Percentiles rank a stretch among this genome's conserved stretches.
Conservation (phyloP, 495 filamentous ascomycete genomes). For the Xylaria castorea region DNA sequence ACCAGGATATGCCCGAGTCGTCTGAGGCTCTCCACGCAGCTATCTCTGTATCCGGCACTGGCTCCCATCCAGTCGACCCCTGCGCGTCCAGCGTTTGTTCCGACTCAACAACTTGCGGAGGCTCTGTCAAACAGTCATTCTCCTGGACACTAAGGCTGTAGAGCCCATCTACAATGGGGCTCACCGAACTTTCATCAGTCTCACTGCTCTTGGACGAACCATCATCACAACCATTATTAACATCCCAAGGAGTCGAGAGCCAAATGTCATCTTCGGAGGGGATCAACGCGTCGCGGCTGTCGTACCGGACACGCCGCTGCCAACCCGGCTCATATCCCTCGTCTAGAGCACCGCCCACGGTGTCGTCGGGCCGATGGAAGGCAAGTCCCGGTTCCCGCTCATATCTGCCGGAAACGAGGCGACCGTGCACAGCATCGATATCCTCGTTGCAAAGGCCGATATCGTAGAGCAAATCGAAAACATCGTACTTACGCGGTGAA, state of each 20-base stretch:
- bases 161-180: not conserved
- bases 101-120: not conserved
- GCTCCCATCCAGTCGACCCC: too few relatives aligned
- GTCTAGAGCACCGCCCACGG: not conserved
- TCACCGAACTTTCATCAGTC: not conserved
- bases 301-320: not conserved
- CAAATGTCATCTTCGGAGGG: not conserved
- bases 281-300: not conserved
- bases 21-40: too few relatives aligned
- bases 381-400: constrained; percentile 2
- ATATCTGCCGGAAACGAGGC: not conserved
- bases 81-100: not conserved
- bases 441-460: not conserved
- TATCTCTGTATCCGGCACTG: too few relatives aligned
- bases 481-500: not conserved
- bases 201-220: not conserved
- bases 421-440: not conserved
- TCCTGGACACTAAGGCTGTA: not conserved
- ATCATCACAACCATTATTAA: not conserved
- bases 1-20: too few relatives aligned
- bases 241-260: not conserved
- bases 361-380: constrained; percentile 7
- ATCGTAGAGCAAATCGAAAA: constrained; percentile 20
- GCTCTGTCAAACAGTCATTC: not conserved
- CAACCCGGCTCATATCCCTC: not conserved